Base-by-base conservation (phyloP, 1,284 basidiomycete species). In the Schizopora paradoxa region DNA sequence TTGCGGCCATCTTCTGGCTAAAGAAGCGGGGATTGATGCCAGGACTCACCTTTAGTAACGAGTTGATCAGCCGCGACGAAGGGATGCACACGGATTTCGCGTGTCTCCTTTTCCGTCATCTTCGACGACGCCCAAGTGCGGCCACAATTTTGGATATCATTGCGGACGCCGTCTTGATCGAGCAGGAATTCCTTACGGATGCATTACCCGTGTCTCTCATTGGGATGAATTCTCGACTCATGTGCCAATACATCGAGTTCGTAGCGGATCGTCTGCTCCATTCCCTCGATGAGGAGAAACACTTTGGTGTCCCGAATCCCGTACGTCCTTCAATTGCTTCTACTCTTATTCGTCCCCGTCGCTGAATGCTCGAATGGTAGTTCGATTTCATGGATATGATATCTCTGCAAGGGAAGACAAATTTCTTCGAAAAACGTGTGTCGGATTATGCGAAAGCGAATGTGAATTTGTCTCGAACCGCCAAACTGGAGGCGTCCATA, bases 21-120 rank as follows among this genome's bases (percentile, higher is more conserved):
- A 98, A 98, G 81, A 98, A 98, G 73, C 86, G 95, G 39, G 94
- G 94, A 37, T 74, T 98, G 32, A 98, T 98, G 95, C 94, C 94
- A 41, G 94, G 95, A 32, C 75, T 98, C 37, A 95, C 93, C 0
- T 95, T 94, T 69, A 97, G 95, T 34, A 97, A 97, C 63, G 91
- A 94, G 69, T 81, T 98, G 61, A 98, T 98, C 67, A 93, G 89
- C 46, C 85, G 94, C 36, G 94, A 99, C 61, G 94, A 99, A 68
- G 94, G 95, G 47, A 86, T 98, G 73, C 95, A 98, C 68, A 98
- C 95, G 71, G 94, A 93, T 64, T 94, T 98, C 61, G 93, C 94
- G 0, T 97, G 94, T 66, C 70, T 98, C n/a, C 77, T 98, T 44
- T 96, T 97, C 34, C 23, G 13, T 27, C 55, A 56, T 25, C 47